Evolutionary conservation across 768 basidiomycete genomes (phyloP).

Genomic region (Exidia glandulosa): DNA sequence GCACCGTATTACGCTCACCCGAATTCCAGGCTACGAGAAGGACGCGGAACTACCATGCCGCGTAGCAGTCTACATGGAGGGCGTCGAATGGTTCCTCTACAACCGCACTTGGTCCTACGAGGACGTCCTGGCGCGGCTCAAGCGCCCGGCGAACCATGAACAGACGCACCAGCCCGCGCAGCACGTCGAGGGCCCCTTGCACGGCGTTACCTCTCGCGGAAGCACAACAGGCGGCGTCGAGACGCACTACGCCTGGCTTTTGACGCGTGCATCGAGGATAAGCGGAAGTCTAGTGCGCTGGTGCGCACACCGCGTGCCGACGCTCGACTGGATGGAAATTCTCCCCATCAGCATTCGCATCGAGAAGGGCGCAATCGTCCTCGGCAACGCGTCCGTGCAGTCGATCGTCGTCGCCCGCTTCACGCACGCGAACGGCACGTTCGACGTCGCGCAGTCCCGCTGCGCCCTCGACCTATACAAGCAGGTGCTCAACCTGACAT

Average conservation of each 20-base stretch:
- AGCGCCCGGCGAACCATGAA: constrained; percentile 29
- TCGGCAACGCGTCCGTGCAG: constrained; percentile 80
- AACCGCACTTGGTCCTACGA: constrained; percentile 87
- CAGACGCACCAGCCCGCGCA: neutral
- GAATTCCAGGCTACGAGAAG: constrained; percentile 7
- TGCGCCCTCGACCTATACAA: constrained; percentile 80
- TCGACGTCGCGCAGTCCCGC: constrained; percentile 70
- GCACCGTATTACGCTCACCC: neutral
- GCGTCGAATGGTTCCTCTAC: constrained; percentile 88
- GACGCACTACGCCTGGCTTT: neutral
- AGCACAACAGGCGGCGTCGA: neutral
- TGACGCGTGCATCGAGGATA: neutral
- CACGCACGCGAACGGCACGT: constrained; percentile 62
- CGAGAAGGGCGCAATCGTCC: constrained; percentile 68
- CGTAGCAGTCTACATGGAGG: constrained; percentile 68
- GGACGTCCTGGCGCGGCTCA: constrained; percentile 69
- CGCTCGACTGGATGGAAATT: constrained; percentile 70
- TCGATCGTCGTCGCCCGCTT: constrained; percentile 77
- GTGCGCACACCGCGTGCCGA: constrained; percentile 53
- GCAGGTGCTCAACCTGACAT: constrained; percentile 60
- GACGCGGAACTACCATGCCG: constrained; percentile 52
- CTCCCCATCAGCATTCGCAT: constrained; percentile 74
- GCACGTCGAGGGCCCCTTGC: neutral
- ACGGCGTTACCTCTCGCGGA: neutral
- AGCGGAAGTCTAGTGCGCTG: constrained; percentile 17